Base-by-base conservation (phyloP, 805 yeast genomes). In the Candida koratica region DNA sequence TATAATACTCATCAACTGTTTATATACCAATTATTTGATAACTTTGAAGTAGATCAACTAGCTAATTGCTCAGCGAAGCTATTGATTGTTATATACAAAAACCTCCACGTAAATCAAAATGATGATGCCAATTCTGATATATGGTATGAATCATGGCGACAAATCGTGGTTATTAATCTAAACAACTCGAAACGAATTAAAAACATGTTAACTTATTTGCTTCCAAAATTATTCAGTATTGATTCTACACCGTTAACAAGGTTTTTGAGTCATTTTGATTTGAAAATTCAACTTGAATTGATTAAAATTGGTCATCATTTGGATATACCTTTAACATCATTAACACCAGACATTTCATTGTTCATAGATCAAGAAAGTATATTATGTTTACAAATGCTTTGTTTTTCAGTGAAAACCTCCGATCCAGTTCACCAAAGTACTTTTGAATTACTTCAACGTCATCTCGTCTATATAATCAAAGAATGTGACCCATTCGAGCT, bases 61-160 rank as follows among this genome's bases (percentile, higher is more conserved):
- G 81, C 93, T 0, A 83, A 77, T 41, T 72, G 81, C 3, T 67
- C 78, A 13, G 79, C 84, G n/a, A 81, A 77, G 48, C 67, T 79
- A 12, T 38, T 81, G 1, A 63, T 64, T 5, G 49, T 69, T 0
- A 41, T 48, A 42, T 63, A 34, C 41, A 41, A 43, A 19, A 39
- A 43, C 13, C 30, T 64, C 5, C 38, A 43, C 5, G 49, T 55
- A n/a, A 59, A 53, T 35, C 44, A 24, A 14, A 11, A 10, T 12
- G n/a, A n/a, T n/a, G 10, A 10, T 20, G 23, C 7, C 7, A 20
- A 7, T 20, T 20, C 23, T 20, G 23, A 20, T 20, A 7, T 8
- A 20, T 82, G 87, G 85, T 47, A 75, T 4, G 35, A 46, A 1
- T 33, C 65, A 4, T 84, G 93, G 93, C 49, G 61, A 12, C 45